phyloP scores from a whole-genome alignment of 257 asterid genomes.

The Cruciata laevipes region DNA sequence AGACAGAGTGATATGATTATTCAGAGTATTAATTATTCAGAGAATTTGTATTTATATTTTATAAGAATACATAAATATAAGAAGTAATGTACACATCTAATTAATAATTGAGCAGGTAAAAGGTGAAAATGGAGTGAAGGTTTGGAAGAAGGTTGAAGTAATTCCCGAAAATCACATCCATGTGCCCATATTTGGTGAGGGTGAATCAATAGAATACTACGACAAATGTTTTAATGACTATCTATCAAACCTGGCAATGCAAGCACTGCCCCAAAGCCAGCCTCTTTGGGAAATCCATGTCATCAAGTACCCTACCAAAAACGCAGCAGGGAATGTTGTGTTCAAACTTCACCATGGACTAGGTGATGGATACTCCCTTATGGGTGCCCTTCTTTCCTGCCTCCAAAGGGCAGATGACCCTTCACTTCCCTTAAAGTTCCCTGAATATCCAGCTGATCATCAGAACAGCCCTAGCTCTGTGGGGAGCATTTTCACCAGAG shows the following conservation, averaged over 20 bases:
- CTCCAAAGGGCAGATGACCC: slow-evolving; percentile 37
- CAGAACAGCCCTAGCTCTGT: not conserved
- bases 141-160: slow-evolving; percentile 34
- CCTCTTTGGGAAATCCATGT: slow-evolving; percentile 43
- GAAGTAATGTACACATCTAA: no score
- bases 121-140: slow-evolving; percentile 25
- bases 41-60: no score
- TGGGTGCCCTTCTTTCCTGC: slow-evolving; percentile 41
- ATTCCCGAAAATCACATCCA: slow-evolving; percentile 23
- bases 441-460: slow-evolving; percentile 8
- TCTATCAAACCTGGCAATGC: slow-evolving; percentile 26
- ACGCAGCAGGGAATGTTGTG: slow-evolving; percentile 30
- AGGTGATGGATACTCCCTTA: slow-evolving; percentile 39
- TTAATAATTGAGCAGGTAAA: slow-evolving; percentile 13
- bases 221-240: slow-evolving; percentile 33
- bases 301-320: slow-evolving; percentile 31
- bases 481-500: slow-evolving; percentile 1
- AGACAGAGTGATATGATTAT: no score
- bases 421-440: slow-evolving; percentile 33
- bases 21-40: no score
- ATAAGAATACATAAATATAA: no score
- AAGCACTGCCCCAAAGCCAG: slow-evolving; percentile 26
- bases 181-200: slow-evolving; percentile 23
- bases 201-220: slow-evolving; percentile 24
- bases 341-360: slow-evolving; percentile 38